Conservation (phyloP, 2,329 filamentous ascomycete genomes). For the Diplodia seriata region DNA sequence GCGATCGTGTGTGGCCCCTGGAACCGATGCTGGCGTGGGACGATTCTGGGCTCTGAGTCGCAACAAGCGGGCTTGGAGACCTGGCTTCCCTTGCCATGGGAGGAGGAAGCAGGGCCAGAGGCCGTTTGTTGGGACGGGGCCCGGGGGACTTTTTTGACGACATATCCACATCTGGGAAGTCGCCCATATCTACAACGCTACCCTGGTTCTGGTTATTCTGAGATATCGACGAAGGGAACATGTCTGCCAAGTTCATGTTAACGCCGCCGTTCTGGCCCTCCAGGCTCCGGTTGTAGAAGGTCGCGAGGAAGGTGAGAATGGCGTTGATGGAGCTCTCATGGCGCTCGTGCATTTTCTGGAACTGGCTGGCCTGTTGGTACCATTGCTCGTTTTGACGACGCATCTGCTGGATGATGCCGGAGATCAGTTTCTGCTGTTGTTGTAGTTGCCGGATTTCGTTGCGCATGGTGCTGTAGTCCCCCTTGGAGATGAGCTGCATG, state of each 20-base stretch:
- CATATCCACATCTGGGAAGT: conserved; percentile 53
- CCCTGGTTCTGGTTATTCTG: conserved; percentile 61
- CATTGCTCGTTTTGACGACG: conserved; percentile 87
- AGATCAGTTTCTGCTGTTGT: conserved; percentile 85
- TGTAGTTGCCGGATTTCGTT: conserved; percentile 83
- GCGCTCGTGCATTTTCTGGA: conserved; percentile 91
- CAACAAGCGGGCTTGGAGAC: conserved; percentile 25
- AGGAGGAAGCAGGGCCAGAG: conserved; percentile 48
- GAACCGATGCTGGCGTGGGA: conserved; percentile 8
- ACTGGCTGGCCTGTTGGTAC: conserved; percentile 84
- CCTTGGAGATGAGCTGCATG: conserved; percentile 64
- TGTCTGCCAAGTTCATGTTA: conserved; percentile 83
- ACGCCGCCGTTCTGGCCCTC: conserved; percentile 79
- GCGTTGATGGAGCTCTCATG: conserved; percentile 99
- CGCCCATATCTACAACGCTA: conserved; percentile 68
- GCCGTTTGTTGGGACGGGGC: conserved; percentile 44
- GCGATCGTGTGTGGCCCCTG: conserved; percentile 22
- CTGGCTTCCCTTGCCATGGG: conserved; percentile 41
- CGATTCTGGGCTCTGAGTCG: conserved; percentile 12
- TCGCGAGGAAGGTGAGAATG: conserved; percentile 96
- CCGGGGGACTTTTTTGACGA: conserved; percentile 42
- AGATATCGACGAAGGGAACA: conserved; percentile 72
- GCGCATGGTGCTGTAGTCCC: conserved; percentile 79
- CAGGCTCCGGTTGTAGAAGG: conserved; percentile 92
- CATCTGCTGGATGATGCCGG: conserved; percentile 78